phyloP scores from a whole-genome alignment of 2,329 filamentous ascomycete species.

The Neofusicoccum kwambonambiense region DNA sequence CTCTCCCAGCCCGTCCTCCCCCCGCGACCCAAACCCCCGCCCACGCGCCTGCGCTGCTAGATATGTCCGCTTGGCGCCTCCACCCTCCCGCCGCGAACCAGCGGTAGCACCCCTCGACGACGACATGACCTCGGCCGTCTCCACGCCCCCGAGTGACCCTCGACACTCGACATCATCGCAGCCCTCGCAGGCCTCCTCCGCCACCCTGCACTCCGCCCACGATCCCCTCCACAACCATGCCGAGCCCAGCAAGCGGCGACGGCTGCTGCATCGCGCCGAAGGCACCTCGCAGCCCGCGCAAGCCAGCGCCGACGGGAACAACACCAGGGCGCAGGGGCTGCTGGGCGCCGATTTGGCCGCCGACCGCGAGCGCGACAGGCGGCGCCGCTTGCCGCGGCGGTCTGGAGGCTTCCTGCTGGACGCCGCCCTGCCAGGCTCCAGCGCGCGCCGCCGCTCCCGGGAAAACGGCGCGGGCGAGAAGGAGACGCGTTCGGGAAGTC shows the following conservation, averaged over 20 bases:
- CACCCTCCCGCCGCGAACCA: conserved; percentile 12
- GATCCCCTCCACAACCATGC: conserved; percentile 28
- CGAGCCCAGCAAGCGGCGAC: conserved; percentile 24
- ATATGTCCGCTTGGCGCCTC: conserved; percentile 13
- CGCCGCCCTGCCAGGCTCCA: conserved; percentile 29
- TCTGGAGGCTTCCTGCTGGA: conserved; percentile 50
- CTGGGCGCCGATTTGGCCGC: conserved; percentile 28
- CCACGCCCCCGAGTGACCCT: conserved; percentile 31
- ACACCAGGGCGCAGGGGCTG: conserved; percentile 16
- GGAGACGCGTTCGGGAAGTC: conserved; percentile 33
- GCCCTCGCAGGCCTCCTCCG: conserved; percentile 33
- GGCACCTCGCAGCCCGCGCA: not conserved
- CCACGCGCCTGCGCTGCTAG: not conserved
- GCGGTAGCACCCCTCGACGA: conserved; percentile 14
- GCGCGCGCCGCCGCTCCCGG: conserved; percentile 29
- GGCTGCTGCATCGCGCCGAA: conserved; percentile 14
- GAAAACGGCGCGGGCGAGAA: conserved; percentile 26
- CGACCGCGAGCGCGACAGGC: conserved; percentile 33
- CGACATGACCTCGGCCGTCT: conserved; percentile 18
- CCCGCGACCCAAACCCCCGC: not conserved
- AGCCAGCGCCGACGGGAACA: conserved; percentile 11
- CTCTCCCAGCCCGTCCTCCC: not conserved
- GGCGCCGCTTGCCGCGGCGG: conserved; percentile 30
- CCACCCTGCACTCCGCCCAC: conserved; percentile 31
- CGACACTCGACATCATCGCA: conserved; percentile 34